phyloP scores from a whole-genome alignment of 2,329 filamentous ascomycete species.

The Cladosporium velox region DNA sequence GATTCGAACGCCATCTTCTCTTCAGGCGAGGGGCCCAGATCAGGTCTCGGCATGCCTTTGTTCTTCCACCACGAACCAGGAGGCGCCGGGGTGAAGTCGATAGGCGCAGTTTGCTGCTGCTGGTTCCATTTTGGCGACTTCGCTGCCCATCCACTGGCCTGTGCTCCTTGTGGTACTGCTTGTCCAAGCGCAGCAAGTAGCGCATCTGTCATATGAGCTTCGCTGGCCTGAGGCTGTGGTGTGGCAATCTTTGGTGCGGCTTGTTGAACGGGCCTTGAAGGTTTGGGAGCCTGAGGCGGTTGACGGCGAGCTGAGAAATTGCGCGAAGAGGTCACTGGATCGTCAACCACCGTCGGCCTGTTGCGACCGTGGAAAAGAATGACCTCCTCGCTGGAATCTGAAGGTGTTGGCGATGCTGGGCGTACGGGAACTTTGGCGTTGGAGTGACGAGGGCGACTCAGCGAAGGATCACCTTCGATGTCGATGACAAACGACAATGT shows the following conservation, averaged over 20 bases:
- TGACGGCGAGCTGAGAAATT: constrained; percentile 2
- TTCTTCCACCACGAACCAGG: constrained; percentile 32
- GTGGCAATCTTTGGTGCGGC: not conserved
- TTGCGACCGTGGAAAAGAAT: constrained; percentile 65
- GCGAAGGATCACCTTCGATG: constrained; percentile 35
- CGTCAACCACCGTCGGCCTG: constrained; percentile 31
- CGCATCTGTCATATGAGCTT: constrained; percentile 28
- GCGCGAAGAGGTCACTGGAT: constrained; percentile 25
- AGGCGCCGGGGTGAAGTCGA: constrained; percentile 33
- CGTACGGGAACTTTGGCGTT: constrained; percentile 28
- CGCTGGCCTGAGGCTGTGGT: not conserved
- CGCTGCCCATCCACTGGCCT: constrained; percentile 29
- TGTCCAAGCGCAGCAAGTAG: constrained; percentile 25
- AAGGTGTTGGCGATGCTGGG: constrained; percentile 45
- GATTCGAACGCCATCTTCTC: constrained; percentile 25
- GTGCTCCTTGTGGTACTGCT: not conserved
- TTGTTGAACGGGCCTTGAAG: not conserved
- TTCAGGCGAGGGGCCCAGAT: constrained; percentile 25
- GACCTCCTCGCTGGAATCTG: constrained; percentile 71
- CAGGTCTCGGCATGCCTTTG: constrained; percentile 27
- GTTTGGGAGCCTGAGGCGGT: not conserved
- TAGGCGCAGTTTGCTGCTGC: constrained; percentile 16
- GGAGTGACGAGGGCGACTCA: constrained; percentile 26
- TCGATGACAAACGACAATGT: constrained; percentile 36
- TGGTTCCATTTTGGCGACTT: constrained; percentile 25